Evolutionary conservation across 176 grass and related monocot genomes (phyloP).

Genomic region (Aegilops tauschii): DNA sequence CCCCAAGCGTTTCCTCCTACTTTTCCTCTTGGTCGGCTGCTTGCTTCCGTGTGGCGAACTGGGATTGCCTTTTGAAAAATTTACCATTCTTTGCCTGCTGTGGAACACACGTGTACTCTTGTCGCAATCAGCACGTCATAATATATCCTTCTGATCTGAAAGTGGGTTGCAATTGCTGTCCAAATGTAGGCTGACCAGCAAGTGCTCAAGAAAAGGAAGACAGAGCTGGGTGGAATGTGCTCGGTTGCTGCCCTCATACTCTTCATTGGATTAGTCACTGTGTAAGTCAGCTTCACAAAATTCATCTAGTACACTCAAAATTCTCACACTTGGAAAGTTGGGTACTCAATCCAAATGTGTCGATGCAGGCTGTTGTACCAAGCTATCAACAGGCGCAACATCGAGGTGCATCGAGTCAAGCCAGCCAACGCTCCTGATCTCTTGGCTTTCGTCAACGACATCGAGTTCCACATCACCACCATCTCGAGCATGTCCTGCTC

Average conservation of each 20-base stretch:
- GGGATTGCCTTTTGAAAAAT: not conserved
- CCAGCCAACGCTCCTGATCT: conserved; percentile 91
- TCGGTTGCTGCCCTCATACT: conserved; percentile 71
- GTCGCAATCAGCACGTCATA: not conserved
- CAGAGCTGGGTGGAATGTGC: conserved; percentile 80
- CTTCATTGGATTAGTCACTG: conserved; percentile 73
- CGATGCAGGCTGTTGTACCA: conserved; percentile 74
- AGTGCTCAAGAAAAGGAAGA: conserved; percentile 80
- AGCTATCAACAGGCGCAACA: conserved; percentile 56
- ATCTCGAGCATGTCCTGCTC: conserved; percentile 87
- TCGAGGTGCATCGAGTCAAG: conserved; percentile 77
- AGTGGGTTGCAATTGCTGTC: conserved; percentile 16
- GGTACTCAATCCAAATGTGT: not conserved
- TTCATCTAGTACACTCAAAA: not conserved
- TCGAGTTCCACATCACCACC: conserved; percentile 88
- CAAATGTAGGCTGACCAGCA: conserved; percentile 73
- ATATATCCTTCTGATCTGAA: not conserved
- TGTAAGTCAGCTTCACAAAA: conserved; percentile 45
- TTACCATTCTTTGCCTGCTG: not conserved
- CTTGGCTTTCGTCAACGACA: conserved; percentile 72
- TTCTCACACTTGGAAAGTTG: not conserved
- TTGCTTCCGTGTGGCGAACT: conserved; percentile 14
- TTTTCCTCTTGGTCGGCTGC: not conserved
- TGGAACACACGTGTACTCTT: not conserved
- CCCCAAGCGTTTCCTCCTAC: not conserved